Conservation (phyloP, 495 filamentous ascomycete genomes). For the Lichenothelia convexa region DNA sequence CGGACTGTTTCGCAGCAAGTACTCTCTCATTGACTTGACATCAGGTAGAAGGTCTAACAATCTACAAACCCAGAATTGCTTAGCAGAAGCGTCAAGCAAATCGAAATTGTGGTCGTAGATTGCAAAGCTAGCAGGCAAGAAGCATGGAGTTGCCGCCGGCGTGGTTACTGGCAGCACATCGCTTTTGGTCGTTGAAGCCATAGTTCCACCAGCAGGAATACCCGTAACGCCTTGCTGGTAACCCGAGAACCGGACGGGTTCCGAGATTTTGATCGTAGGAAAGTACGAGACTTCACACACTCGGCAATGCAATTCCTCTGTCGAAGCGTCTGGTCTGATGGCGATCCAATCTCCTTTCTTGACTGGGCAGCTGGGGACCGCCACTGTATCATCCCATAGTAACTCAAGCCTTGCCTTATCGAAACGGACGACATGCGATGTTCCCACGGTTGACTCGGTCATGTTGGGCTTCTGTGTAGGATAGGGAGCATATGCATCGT, state of each 20-base stretch:
- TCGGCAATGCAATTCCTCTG: slow-evolving; percentile 23
- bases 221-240: background rate
- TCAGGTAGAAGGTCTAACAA: slow-evolving; percentile 52
- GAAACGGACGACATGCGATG: slow-evolving; percentile 11
- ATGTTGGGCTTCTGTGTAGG: background rate
- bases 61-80: slow-evolving; percentile 34
- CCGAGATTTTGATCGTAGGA: slow-evolving; percentile 15
- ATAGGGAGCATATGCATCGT: too few species aligned
- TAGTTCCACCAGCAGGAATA: background rate
- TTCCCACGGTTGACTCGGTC: background rate
- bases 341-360: slow-evolving; percentile 41
- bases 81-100: slow-evolving; percentile 25
- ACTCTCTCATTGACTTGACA: slow-evolving; percentile 43
- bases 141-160: slow-evolving; percentile 7
- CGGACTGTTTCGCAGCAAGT: slow-evolving; percentile 27
- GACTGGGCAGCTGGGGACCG: slow-evolving; percentile 25
- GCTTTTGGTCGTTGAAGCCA: background rate
- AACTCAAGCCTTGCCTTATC: slow-evolving; percentile 26
- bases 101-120: slow-evolving; percentile 43
- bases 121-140: slow-evolving; percentile 10
- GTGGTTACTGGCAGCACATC: too few species aligned
- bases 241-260: slow-evolving; percentile 6
- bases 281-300: slow-evolving; percentile 22
- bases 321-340: slow-evolving; percentile 12
- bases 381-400: slow-evolving; percentile 14